Conservation (phyloP, 148 eudicot species). For the Talinum fruticosum region DNA sequence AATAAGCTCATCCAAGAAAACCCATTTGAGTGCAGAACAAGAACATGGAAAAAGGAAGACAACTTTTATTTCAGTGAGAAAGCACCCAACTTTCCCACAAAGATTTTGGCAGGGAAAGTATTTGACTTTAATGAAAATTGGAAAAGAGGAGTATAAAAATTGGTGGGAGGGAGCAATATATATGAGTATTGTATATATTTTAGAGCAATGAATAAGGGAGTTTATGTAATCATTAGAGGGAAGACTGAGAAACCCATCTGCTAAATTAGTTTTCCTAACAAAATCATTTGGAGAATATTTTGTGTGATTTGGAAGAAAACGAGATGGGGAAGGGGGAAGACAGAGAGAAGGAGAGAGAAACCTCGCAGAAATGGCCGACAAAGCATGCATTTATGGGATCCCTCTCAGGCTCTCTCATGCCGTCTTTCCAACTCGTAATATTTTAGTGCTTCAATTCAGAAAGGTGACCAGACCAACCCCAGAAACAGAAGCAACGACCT, state of each 20-base stretch:
- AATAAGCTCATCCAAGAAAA: constrained; percentile 3
- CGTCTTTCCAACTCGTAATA: constrained; percentile 18
- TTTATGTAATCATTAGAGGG: constrained; percentile 22
- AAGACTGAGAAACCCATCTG: constrained; percentile 24
- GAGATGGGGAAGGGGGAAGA: not conserved
- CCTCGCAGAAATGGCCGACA: constrained; percentile 64
- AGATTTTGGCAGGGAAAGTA: constrained; percentile 20
- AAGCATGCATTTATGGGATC: constrained; percentile 55
- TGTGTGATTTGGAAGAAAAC: constrained; percentile 22
- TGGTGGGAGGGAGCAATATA: constrained; percentile 6
- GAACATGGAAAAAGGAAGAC: not conserved
- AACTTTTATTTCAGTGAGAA: constrained; percentile 9
- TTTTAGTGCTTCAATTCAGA: constrained; percentile 11
- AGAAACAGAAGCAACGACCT: constrained; percentile 19
- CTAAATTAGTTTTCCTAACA: constrained; percentile 13
- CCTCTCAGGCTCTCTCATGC: constrained; percentile 32
- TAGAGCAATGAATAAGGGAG: constrained; percentile 6
- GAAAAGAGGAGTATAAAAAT: not conserved
- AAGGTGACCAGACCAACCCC: constrained; percentile 11
- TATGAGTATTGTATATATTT: not conserved
- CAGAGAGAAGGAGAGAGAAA: constrained; percentile 15
- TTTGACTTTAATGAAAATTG: constrained; percentile 23
- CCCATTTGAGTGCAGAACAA: constrained; percentile 4
- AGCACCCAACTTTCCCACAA: constrained; percentile 22
- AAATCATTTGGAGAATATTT: constrained; percentile 8